Evolutionary conservation across 108 stramenopile species (phyloP), one percentile per base, ranked within the genome.

Genomic region (Skeletonema marinoi): DNA sequence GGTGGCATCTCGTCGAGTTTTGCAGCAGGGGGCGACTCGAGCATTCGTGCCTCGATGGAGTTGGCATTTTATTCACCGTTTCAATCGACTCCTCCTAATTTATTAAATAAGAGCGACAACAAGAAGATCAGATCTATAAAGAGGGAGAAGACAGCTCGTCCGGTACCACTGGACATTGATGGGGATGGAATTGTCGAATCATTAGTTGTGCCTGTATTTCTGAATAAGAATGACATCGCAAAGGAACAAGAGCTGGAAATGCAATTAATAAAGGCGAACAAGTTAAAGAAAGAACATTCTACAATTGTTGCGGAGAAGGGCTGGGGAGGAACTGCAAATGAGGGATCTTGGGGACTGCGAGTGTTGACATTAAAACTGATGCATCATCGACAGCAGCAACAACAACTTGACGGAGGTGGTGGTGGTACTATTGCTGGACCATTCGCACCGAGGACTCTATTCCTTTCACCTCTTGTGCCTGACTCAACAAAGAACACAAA

Each of bases 161-260:
- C 88, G 32, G 78, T 74, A 16, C 76, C 85, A 9, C 59, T 95
- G 56, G 94, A 95, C 73, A 68, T 95, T 58, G 94, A 95, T 59
- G 94, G 94, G 39, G 92, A 93, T 81, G 94, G 92, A 16, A 74
- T 76, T n/a, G 70, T 85, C 14, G 94, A 95, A 70, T 88, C 92
- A 13, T 46, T 95, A 72, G 92, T 87, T 3, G 71, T 90, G 25
- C 82, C 85, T 9, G 75, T 56, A 8, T 68, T 70, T 65, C 3
- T 62, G 32, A 84, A 61, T 25, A 39, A 59, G 14, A 21, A 56
- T 14, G 74, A 84, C n/a, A 75, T 72, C 0, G 0, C 29, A 17
- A 32, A 67, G n/a, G 80, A 81, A 19, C 64, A 11, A 60, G 50
- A 68, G 9, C 11, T 69, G 69, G 77, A 65, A 41, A 3, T 17